Evolutionary conservation across 106 monocot genomes (phyloP), one percentile per base, ranked within the genome.

Genomic region (Posidonia australis): DNA sequence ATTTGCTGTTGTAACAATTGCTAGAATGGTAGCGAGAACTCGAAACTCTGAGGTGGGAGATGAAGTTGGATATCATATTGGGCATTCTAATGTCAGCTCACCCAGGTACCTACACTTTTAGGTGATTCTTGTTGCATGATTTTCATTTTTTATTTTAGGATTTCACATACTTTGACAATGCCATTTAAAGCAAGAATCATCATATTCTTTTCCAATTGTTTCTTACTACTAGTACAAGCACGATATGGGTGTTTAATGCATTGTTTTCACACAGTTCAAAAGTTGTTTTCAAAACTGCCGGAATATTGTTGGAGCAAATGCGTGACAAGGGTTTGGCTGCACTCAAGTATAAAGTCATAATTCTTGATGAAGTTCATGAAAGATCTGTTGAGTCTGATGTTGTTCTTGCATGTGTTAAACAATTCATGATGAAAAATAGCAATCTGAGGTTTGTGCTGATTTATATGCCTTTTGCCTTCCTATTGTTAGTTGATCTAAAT

Each of bases 291-390:
- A 90, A 90, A 68, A 90, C 90, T 68, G 86, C 90, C 67, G 90
- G 86, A 23, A 80, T 90, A 13, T 62, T 90, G 49, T 70, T 90
- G 74, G 90, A 90, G 68, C 90, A 90, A 77, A 86, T 90, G 83
- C 72, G 81, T 10, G 90, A 90, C 52, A 86, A 74, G 62, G 90
- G 90, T 28, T 62, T 79, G 62, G 83, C 76, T 32, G 90, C 86
- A 59, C 65, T 90, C 20, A 80, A 77, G 44, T 90, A 90, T 58
- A 90, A 90, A 57, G 86, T 90, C 59, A 86, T 90, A 66, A 86
- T 90, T 71, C 83, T 90, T 54, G 90, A 90, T 70, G 90, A 90
- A 71, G 83, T 90, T 29, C 90, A 90, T 79, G 90, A 90, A 65
- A 78, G 90, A 30, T 90, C 90, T 24, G 90, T 86, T 56, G 90